phyloP scores from a whole-genome alignment of 208 protist genomes.

The Leishmania tropica region DNA sequence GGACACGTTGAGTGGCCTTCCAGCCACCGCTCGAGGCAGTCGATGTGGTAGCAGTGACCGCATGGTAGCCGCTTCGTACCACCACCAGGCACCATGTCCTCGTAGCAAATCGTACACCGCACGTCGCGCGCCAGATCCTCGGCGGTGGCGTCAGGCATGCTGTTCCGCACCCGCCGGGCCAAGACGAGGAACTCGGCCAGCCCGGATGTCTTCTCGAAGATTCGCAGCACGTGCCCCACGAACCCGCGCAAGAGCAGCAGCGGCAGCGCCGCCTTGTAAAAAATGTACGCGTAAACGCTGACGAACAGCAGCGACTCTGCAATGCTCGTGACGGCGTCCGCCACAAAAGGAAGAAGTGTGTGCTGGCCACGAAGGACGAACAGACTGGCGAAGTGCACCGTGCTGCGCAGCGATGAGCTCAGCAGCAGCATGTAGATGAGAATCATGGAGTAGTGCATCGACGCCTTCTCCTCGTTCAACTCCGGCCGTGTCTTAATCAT shows the following conservation, averaged over 20 bases:
- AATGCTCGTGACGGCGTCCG: slow-evolving; percentile 36
- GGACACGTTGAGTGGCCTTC: slow-evolving; percentile 81
- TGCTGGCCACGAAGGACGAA: slow-evolving; percentile 28
- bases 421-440: slow-evolving; percentile 40
- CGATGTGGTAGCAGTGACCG: slow-evolving; percentile 85
- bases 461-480: slow-evolving; percentile 18
- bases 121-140: slow-evolving; percentile 60
- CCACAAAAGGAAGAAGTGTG: slow-evolving; percentile 46
- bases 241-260: slow-evolving; percentile 60
- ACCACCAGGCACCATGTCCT: slow-evolving; percentile 63
- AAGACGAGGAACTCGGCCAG: slow-evolving; percentile 53
- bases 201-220: slow-evolving; percentile 38
- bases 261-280: slow-evolving; percentile 38
- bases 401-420: slow-evolving; percentile 26
- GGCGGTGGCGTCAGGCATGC: slow-evolving; percentile 46
- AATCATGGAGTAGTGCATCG: slow-evolving; percentile 35
- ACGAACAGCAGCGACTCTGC: slow-evolving; percentile 49
- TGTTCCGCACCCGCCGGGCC: slow-evolving; percentile 29
- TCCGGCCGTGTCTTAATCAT: slow-evolving; percentile 23
- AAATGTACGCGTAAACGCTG: slow-evolving; percentile 54
- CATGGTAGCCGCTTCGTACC: slow-evolving; percentile 72
- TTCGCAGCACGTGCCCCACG: slow-evolving; percentile 32
- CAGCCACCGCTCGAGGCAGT: slow-evolving; percentile 80
- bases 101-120: slow-evolving; percentile 87
- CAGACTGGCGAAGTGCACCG: slow-evolving; percentile 29